Evolutionary conservation across 1,139 yeast genomes (phyloP), one percentile per base, ranked within the genome.

Genomic region (Pichia terricola): DNA sequence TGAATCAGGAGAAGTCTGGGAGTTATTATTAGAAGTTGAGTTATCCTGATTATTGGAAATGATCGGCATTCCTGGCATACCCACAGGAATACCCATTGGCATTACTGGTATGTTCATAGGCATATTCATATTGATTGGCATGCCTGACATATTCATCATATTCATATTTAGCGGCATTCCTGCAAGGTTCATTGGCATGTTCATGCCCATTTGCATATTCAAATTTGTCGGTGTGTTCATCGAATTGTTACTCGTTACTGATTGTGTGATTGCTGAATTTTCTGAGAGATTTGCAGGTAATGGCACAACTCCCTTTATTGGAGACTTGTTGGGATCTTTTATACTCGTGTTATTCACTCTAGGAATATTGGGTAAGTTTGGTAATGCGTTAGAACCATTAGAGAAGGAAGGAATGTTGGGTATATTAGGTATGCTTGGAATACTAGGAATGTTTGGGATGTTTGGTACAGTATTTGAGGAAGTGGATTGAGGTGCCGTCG

Each of bases 381-480:
- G n/a, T n/a, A n/a, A n/a, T n/a, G n/a, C n/a, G n/a, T n/a, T n/a
- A n/a, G n/a, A n/a, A n/a, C n/a, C n/a, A n/a, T n/a, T n/a, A n/a
- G n/a, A n/a, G n/a, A n/a, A n/a, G n/a, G n/a, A n/a, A n/a, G n/a
- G n/a, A n/a, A n/a, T n/a, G n/a, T n/a, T n/a, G n/a, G n/a, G n/a
- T n/a, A n/a, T n/a, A n/a, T n/a, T n/a, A n/a, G n/a, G n/a, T n/a
- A n/a, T n/a, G n/a, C n/a, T n/a, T n/a, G n/a, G n/a, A n/a, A n/a
- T n/a, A n/a, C n/a, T n/a, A 11, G 49, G 39, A 28, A 46, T 41
- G 11, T 32, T 39, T 9, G 40, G 36, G 34, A 37, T 30, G 31
- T 43, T 43, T 6, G 43, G 38, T 41, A 40, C 35, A 25, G 31
- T 35, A 27, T 11, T 26, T 8, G 8, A 28, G 22, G 25, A 28